A percentile compares a stretch with the other conserved stretches of the same genome.
These are phyloP conservation scores for Russula brevipes DNA, from an alignment of 768 basidiomycete genomes.

Conservation along the genomic window DNA sequence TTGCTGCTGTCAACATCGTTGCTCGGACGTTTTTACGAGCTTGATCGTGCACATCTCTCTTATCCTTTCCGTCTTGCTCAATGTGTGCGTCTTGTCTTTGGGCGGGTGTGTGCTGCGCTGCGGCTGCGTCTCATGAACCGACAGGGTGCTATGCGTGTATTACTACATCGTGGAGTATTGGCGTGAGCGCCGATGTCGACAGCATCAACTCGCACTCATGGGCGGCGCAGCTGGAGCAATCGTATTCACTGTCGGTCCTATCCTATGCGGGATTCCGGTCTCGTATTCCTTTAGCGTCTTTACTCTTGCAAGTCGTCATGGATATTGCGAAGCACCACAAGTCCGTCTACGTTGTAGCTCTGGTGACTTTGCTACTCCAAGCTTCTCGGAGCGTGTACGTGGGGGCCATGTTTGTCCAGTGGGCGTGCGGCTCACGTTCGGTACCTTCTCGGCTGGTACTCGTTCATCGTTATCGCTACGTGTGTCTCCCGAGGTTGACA, in stretches of 20 bases:
- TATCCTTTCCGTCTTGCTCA: conserved; percentile 54
- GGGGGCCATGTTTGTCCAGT: not conserved
- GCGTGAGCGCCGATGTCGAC: conserved; percentile 40
- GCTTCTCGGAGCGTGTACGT: conserved; percentile 64
- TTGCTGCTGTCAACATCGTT: conserved; percentile 63
- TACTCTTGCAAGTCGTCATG: conserved; percentile 78
- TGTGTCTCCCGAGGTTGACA: conserved; percentile 31
- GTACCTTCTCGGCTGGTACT: conserved; percentile 53
- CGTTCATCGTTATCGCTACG: conserved; percentile 73
- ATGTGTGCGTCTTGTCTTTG: conserved; percentile 45
- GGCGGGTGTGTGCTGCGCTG: not conserved
- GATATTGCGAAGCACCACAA: conserved; percentile 80
- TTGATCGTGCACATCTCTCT: conserved; percentile 75
- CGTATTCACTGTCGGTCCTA: conserved; percentile 76
- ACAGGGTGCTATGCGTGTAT: conserved; percentile 67
- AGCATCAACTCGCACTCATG: not conserved
- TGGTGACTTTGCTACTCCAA: conserved; percentile 64
- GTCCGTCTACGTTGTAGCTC: conserved; percentile 73
- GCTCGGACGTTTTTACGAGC: conserved; percentile 62
- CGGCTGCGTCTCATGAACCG: conserved; percentile 12
- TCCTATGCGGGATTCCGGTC: conserved; percentile 67
- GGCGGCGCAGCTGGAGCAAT: conserved; percentile 62
- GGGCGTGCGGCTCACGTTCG: not conserved
- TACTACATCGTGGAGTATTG: conserved; percentile 69
- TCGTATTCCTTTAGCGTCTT: conserved; percentile 73